Base-by-base conservation (phyloP, 192 early-diverging fungal genomes). In the Pilobolus umbonatus region DNA sequence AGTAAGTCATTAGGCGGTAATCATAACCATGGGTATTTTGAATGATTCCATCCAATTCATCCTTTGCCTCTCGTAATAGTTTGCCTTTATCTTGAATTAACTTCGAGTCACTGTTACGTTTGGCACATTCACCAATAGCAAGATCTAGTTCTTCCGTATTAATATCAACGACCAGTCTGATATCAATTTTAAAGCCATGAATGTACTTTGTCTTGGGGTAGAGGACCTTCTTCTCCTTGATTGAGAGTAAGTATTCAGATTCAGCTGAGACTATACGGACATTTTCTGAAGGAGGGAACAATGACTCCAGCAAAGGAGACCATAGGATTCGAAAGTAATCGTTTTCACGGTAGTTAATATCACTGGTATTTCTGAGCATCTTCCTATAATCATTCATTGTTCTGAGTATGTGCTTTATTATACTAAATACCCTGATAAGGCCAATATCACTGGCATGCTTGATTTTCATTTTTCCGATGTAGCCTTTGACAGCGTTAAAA, bases 41-140 rank as follows among this genome's bases (percentile, higher is more conserved):
- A 55, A 55, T 55, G 34, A 55, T 55, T 55, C 53, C 53, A 55
- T 55, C 53, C 53, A 55, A 55, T 55, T 21, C 53, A 55, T 55
- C 53, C 53, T 52, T 52, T 52, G 50, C 50, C 50, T 52, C 50
- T 52, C 31, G 50, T 52, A 52, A 52, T 52, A 52, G 50, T 52
- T 52, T 52, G 50, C 8, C 50, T 52, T 52, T 17, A 52, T 49
- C 47, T 49, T 49, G 22, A 49, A 49, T 52, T 52, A 32, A 10
- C 50, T 52, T 52, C 12, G 24, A 34, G 50, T 34, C 50, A 52
- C 50, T 52, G 50, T 34, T 52, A 52, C 50, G 31, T 52, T 52
- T 52, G 50, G 50, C 30, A 32, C 50, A 52, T 52, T 52, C 50
- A 52, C 50, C 50, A 52, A 52, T 52, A 52, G 50, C 50, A 52